phyloP scores from a whole-genome alignment of 768 basidiomycete species.

The Hygrophorus pudorinus region DNA sequence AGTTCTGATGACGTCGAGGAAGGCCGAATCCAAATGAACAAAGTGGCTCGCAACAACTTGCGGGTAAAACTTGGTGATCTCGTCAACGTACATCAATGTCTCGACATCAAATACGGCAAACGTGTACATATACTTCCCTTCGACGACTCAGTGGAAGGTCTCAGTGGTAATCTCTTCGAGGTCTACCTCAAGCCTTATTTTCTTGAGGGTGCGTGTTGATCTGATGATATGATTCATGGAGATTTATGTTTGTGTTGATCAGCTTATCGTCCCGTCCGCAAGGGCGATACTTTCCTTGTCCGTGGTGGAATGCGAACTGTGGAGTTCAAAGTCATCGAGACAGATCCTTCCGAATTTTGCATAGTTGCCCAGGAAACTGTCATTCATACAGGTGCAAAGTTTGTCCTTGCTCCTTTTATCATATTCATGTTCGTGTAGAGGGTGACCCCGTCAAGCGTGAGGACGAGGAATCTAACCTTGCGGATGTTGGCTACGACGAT shows the following conservation, averaged over 20 bases:
- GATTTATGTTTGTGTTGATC: slow-evolving; percentile 8
- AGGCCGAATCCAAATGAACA: slow-evolving; percentile 97
- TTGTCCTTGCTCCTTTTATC: slow-evolving; percentile 3
- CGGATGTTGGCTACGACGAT: slow-evolving; percentile 97
- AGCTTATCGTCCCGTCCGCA: slow-evolving; percentile 93
- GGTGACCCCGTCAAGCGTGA: slow-evolving; percentile 98
- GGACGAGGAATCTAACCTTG: slow-evolving; percentile 94
- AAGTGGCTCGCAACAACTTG: slow-evolving; percentile 98
- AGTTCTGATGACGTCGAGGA: slow-evolving; percentile 96
- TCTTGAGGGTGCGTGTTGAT: slow-evolving; percentile 61
- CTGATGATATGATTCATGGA: not conserved
- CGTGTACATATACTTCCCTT: slow-evolving; percentile 95
- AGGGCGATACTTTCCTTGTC: slow-evolving; percentile 98
- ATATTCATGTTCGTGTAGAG: slow-evolving; percentile 38
- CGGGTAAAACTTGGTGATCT: slow-evolving; percentile 97
- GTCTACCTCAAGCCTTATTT: slow-evolving; percentile 99
- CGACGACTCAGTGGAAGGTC: slow-evolving; percentile 95
- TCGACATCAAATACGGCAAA: slow-evolving; percentile 99
- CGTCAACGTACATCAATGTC: slow-evolving; percentile 90
- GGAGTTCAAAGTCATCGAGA: slow-evolving; percentile 99
- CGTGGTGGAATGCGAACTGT: slow-evolving; percentile 98
- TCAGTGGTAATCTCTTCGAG: slow-evolving; percentile 97
- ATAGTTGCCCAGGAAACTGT: slow-evolving; percentile 99
- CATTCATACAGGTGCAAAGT: slow-evolving; percentile 67
- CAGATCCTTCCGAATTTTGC: slow-evolving; percentile 95